Conservation (phyloP, 1,284 basidiomycete genomes). For the Apiotrichum siamense region DNA sequence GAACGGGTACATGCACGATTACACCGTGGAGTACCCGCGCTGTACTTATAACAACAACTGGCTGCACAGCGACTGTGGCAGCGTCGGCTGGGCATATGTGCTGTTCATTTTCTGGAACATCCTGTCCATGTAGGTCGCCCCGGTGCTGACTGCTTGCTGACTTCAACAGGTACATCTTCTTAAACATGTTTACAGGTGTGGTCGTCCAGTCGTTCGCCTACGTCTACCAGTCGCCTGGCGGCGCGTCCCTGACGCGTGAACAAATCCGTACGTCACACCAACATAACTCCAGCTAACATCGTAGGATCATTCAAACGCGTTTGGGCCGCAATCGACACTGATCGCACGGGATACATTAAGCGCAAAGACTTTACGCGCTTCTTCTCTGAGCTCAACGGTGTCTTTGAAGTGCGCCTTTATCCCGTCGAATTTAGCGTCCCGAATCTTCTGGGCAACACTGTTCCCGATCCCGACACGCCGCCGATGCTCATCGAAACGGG, state of each 20-base stretch:
- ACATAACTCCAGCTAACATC: neutral
- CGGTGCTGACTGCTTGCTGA: conserved; percentile 5
- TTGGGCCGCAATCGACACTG: conserved; percentile 79
- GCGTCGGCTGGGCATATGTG: conserved; percentile 71
- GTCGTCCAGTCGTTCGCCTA: conserved; percentile 97
- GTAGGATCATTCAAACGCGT: conserved; percentile 72
- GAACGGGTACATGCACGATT: conserved; percentile 63
- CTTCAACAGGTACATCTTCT: conserved; percentile 71
- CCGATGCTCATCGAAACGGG: conserved; percentile 28
- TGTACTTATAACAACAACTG: conserved; percentile 64
- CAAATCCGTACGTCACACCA: conserved; percentile 60
- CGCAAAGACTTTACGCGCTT: conserved; percentile 69
- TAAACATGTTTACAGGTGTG: conserved; percentile 92
- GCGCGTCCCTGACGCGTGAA: conserved; percentile 75
- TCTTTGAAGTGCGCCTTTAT: conserved; percentile 80
- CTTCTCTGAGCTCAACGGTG: conserved; percentile 54
- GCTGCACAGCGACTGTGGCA: conserved; percentile 82
- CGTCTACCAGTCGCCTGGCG: conserved; percentile 78
- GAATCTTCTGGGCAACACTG: conserved; percentile 51
- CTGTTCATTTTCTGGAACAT: conserved; percentile 96
- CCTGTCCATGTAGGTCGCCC: conserved; percentile 77
- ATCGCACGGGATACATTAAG: conserved; percentile 71
- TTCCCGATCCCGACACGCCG: conserved; percentile 25
- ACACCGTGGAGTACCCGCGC: conserved; percentile 64
- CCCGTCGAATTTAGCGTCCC: conserved; percentile 60